Conservation (phyloP, 1,284 basidiomycete species). For the Ustilago bromivora region DNA sequence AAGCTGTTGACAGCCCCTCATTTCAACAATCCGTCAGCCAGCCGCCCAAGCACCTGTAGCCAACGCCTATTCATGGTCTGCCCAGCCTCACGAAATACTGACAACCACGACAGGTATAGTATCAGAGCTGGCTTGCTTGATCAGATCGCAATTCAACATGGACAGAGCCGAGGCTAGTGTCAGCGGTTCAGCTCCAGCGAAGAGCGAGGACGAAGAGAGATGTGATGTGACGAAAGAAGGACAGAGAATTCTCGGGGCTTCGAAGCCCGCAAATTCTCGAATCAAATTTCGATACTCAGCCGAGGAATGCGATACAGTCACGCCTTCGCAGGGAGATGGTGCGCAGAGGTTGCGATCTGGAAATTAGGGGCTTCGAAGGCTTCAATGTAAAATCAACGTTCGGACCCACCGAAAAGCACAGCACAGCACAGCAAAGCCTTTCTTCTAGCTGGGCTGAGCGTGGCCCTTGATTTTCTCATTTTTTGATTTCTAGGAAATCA, state of each 20-base stretch:
- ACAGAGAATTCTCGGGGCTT: constrained; percentile 1
- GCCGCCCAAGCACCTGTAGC: neutral
- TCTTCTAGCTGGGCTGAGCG: neutral
- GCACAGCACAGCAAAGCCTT: neutral
- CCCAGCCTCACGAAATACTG: neutral
- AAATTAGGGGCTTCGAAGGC: constrained; percentile 32
- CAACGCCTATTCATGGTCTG: neutral
- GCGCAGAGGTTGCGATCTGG: neutral
- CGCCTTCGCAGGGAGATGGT: neutral
- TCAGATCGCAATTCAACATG: no score
- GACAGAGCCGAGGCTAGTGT: no score
- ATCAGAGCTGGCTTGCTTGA: no score
- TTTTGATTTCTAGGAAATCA: constrained; percentile 7
- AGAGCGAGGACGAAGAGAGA: neutral
- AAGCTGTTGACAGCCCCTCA: neutral
- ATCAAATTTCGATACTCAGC: neutral
- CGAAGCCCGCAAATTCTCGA: constrained; percentile 16
- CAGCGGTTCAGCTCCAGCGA: no score
- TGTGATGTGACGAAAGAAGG: neutral
- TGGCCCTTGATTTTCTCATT: constrained; percentile 15
- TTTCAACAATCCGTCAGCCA: neutral
- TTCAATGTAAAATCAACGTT: neutral
- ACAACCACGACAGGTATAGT: no score
- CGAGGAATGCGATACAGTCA: neutral
- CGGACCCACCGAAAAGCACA: neutral